Base-by-base conservation (phyloP, 495 filamentous ascomycete genomes). In the Aspergillus heteromorphus region DNA sequence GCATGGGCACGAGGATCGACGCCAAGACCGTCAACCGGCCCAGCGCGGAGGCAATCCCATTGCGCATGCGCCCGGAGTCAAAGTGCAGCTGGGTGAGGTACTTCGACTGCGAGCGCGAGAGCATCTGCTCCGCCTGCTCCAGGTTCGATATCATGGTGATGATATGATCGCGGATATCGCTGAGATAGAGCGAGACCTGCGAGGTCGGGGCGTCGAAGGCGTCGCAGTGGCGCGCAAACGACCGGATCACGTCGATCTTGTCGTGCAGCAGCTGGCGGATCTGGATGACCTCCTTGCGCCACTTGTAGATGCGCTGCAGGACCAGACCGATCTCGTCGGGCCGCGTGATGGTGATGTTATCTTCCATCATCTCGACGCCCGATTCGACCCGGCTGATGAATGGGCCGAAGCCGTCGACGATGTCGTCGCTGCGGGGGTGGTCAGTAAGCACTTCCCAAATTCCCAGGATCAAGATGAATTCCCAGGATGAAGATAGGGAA, bases 91-190 rank as follows among this genome's bases (percentile, higher is more conserved):
- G 91, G 9, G 88, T 88, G 7, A 96, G 78, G 55, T 95, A 95
- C 63, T 96, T 97, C 62, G 83, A 83, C 72, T 96, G 92, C 17
- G 82, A 83, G 20, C 92, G 85, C 0, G 86, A 88, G 21, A 97
- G 80, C 79, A 97, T 95, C 75, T 96, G 93, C 68, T 97, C 92
- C 53, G 90, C 92, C 58, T 95, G 89, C 9, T 81, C 81, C 23
- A 97, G 74, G 65, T 92, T 96, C 59, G 82, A 85, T 78, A 92
- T 90, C 91, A 96, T 96, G 53, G 92, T 96, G 25, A 97, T 83
- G 38, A 97, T 89, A 76, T 97, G 92, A 68, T 97, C 92, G 66
- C 95, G 91, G 55, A 96, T 92, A 72, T 96, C 92, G 50, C 87
- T 86, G 0, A 97, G 79, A 64, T 96, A 97, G 54, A 96, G 78